Conservation (phyloP, 202 grass and related monocot genomes). For the Tripidium arundinaceum region DNA sequence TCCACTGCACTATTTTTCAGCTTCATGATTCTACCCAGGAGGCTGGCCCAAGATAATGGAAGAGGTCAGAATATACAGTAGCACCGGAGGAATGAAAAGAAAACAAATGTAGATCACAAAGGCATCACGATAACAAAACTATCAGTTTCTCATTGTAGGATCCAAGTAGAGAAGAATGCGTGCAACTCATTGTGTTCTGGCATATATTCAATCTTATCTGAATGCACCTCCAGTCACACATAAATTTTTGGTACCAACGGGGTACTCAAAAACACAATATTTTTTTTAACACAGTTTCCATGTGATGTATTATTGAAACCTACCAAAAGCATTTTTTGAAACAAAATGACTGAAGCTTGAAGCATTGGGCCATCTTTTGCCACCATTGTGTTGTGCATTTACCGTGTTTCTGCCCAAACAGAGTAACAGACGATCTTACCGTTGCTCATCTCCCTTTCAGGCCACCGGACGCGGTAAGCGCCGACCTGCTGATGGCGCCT, state of each 20-base stretch:
- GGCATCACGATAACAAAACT: background rate
- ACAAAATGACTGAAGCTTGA: background rate
- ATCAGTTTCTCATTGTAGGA: background rate
- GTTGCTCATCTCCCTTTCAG: background rate
- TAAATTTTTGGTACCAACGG: background rate
- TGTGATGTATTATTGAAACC: background rate
- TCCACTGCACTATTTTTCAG: conserved; percentile 9
- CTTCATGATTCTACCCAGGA: conserved; percentile 43
- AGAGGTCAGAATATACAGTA: conserved; percentile 7
- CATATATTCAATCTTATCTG: background rate
- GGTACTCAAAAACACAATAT: background rate
- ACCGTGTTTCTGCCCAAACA: background rate
- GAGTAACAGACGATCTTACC: background rate
- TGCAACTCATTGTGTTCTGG: background rate
- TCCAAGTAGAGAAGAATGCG: background rate
- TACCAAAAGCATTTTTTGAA: background rate
- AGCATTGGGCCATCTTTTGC: background rate
- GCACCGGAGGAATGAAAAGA: background rate
- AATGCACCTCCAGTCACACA: background rate
- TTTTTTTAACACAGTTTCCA: background rate
- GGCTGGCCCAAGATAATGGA: background rate
- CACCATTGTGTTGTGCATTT: background rate
- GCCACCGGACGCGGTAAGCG: conserved; percentile 7
- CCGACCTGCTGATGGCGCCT: background rate
- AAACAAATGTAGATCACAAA: background rate